A percentile compares a stretch with the other conserved stretches of the same genome.
phyloP scores from a whole-genome alignment of 2,329 filamentous ascomycete genomes.

The Fusarium temperatum region DNA sequence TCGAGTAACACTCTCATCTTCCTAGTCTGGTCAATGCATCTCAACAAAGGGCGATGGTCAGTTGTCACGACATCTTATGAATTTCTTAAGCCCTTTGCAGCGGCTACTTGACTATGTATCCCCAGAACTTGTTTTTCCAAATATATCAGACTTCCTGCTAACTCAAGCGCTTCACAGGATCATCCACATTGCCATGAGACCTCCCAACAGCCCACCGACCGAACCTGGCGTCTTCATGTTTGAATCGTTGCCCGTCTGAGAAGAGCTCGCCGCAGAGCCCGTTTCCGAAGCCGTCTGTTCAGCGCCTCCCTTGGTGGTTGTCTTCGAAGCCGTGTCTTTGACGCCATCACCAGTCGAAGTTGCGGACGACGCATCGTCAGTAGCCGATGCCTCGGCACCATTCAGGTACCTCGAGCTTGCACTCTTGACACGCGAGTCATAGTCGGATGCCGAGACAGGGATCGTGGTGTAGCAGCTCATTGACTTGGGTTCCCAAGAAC shows the following conservation, averaged over 20 bases:
- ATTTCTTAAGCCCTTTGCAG: too few relatives aligned
- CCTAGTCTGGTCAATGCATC: neutral
- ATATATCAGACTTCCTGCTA: neutral
- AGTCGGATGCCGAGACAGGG: neutral
- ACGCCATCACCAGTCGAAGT: neutral
- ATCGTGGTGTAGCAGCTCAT: constrained; percentile 1
- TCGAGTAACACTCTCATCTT: neutral
- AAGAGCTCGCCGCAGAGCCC: neutral
- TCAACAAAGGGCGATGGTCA: neutral
- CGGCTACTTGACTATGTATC: too few relatives aligned
- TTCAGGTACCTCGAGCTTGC: constrained; percentile 9
- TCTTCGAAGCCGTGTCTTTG: neutral
- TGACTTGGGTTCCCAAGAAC: neutral
- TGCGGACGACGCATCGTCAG: neutral
- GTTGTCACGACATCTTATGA: neutral
- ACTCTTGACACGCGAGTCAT: neutral
- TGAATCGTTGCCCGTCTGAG: neutral
- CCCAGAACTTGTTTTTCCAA: accelerated
- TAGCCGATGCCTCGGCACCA: neutral
- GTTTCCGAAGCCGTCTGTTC: neutral
- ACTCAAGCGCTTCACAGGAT: neutral
- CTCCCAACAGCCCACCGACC: neutral
- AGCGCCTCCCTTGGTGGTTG: neutral
- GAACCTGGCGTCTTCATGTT: neutral
- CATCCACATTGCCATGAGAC: constrained; percentile 1